phyloP scores from a whole-genome alignment of 2,329 filamentous ascomycete genomes.

The Exophiala phaeomuriformis region DNA sequence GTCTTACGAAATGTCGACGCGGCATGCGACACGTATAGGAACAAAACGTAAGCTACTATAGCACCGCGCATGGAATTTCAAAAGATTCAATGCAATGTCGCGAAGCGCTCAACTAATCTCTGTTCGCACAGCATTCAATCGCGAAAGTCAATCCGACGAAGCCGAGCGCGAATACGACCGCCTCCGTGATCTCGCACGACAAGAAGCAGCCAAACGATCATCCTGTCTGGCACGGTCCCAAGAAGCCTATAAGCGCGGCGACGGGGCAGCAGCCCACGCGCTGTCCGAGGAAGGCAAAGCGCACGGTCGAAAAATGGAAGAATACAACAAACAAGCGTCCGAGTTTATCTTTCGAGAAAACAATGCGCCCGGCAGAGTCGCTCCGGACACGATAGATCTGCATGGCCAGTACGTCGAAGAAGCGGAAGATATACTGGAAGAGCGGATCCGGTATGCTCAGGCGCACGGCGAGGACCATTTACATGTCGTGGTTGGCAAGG shows the following conservation, averaged over 20 bases:
- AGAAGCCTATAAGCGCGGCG: conserved; percentile 73
- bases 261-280: conserved; percentile 74
- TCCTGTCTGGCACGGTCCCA: conserved; percentile 71
- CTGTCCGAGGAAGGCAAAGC: conserved; percentile 77
- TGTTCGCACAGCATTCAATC: conserved; percentile 59
- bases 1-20: conserved; percentile 37
- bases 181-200: conserved; percentile 71
- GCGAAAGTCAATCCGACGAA: conserved; percentile 53
- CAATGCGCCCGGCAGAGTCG: conserved; percentile 69
- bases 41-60: conserved; percentile 18
- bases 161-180: conserved; percentile 87
- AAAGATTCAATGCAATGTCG: background rate
- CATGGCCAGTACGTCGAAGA: conserved; percentile 94
- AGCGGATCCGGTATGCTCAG: conserved; percentile 72
- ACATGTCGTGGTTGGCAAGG: conserved; percentile 93
- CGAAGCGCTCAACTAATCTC: too few species aligned
- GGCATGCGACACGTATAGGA: conserved; percentile 32
- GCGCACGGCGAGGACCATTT: conserved; percentile 69
- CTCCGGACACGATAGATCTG: conserved; percentile 79
- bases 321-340: conserved; percentile 83
- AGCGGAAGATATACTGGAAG: conserved; percentile 81
- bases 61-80: background rate
- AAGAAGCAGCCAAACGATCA: conserved; percentile 70
- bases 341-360: conserved; percentile 95
- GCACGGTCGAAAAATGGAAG: conserved; percentile 76